phyloP scores from a whole-genome alignment of 2,329 filamentous ascomycete genomes.

The Nemania abortiva region DNA sequence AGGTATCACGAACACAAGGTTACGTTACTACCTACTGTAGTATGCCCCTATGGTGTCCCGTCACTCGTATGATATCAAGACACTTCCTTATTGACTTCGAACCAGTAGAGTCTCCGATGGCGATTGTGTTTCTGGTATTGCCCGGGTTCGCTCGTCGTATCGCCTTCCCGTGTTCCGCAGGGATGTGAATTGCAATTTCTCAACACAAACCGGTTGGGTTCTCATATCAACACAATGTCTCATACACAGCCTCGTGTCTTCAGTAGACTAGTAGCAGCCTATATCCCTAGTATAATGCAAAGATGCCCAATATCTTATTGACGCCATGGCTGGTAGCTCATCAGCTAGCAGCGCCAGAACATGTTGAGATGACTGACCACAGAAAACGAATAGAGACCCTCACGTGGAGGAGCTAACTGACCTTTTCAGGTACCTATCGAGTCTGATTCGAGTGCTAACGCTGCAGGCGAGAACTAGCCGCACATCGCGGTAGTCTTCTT shows the following conservation, averaged over 20 bases:
- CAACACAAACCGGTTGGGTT: background rate
- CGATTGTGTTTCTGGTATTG: background rate
- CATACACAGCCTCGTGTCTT: background rate
- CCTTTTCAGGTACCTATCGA: background rate
- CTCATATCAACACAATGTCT: background rate
- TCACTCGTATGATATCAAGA: constrained; percentile 1
- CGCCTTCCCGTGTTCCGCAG: background rate
- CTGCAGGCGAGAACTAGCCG: constrained; percentile 11
- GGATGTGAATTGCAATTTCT: background rate
- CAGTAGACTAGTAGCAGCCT: background rate
- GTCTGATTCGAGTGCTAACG: background rate
- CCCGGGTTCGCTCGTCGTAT: background rate
- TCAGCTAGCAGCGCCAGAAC: background rate
- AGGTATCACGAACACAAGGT: background rate
- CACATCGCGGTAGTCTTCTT: background rate
- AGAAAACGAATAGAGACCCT: constrained; percentile 14
- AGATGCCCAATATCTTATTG: constrained; percentile 27
- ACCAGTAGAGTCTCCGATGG: background rate
- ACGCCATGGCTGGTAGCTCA: background rate
- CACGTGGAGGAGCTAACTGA: constrained; percentile 16
- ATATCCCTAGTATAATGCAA: constrained; percentile 14
- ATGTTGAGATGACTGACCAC: constrained; percentile 6
- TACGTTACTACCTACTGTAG: constrained; percentile 8
- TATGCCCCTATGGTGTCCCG: constrained; percentile 18
- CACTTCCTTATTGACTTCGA: background rate